phyloP scores from a whole-genome alignment of 2,329 filamentous ascomycete genomes.

The Blumeria graminis region DNA sequence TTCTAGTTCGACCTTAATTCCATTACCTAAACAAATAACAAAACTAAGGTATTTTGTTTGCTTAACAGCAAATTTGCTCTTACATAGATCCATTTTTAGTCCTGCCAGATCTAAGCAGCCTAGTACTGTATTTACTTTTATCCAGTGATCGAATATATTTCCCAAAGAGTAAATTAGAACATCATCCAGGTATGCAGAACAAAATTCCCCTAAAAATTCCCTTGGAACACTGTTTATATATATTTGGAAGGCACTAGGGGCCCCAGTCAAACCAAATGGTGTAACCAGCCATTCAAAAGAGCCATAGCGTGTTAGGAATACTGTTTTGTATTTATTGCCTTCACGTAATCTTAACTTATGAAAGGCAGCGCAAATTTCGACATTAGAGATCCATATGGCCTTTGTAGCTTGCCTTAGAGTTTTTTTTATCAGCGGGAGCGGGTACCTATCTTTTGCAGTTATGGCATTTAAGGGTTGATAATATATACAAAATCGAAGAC shows the following conservation, averaged over 20 bases:
- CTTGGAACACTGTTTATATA: background rate
- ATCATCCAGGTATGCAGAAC: background rate
- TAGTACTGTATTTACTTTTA: background rate
- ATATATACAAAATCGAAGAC: background rate
- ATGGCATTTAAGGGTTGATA: too few species aligned
- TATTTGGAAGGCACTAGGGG: background rate
- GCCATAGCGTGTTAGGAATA: background rate
- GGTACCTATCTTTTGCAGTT: background rate
- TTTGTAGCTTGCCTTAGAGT: background rate
- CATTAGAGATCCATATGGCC: background rate
- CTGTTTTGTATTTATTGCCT: background rate
- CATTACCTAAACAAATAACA: background rate
- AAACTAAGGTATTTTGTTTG: background rate
- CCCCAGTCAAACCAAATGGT: background rate
- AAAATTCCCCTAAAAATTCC: background rate
- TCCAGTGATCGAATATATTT: background rate
- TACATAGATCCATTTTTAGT: background rate
- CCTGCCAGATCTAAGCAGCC: background rate
- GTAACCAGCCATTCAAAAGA: background rate
- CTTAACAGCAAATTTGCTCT: background rate
- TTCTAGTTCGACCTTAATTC: background rate
- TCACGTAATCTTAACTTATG: background rate
- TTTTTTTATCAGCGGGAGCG: background rate
- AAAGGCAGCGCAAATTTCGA: background rate
- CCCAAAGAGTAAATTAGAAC: background rate